These are phyloP conservation scores for Microdochium bolleyi DNA, from an alignment of 2,329 filamentous ascomycete genomes.

Conservation along the genomic window DNA sequence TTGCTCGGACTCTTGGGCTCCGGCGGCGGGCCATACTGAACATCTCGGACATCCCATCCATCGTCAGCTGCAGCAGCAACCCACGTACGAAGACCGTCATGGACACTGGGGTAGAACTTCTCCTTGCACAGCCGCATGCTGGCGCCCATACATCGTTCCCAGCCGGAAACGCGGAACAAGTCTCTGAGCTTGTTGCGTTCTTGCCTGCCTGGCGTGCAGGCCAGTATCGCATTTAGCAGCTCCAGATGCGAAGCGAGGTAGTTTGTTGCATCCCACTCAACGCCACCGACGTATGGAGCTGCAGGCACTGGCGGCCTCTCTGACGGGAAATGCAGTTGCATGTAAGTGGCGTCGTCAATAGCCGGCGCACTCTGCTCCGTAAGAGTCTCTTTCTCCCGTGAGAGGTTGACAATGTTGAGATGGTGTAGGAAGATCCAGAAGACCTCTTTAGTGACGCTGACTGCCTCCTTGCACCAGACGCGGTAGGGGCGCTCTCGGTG, in stretches of 20 bases:
- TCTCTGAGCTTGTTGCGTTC: constrained; percentile 74
- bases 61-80: constrained; percentile 81
- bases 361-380: constrained; percentile 21
- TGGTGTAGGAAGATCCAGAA: constrained; percentile 99
- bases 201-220: constrained; percentile 61
- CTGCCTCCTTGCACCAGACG: constrained; percentile 88
- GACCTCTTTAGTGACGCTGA: constrained; percentile 91
- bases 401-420: constrained; percentile 73
- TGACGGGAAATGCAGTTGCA: constrained; percentile 68
- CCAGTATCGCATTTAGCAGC: constrained; percentile 82
- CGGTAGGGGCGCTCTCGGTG: constrained; percentile 80
- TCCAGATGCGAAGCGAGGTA: constrained; percentile 91
- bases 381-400: constrained; percentile 27
- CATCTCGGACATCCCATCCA: constrained; percentile 76
- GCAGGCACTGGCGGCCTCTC: constrained; percentile 86
- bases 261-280: constrained; percentile 98
- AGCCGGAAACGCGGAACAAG: constrained; percentile 74
- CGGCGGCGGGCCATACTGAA: constrained; percentile 62
- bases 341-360: constrained; percentile 48
- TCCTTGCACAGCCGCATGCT: constrained; percentile 90
- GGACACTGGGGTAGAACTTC: constrained; percentile 91
- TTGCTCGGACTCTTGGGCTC: constrained; percentile 33
- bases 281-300: constrained; percentile 90
- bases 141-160: constrained; percentile 81
- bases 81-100: constrained; percentile 85